Evolutionary conservation across 2,329 filamentous ascomycete genomes (phyloP).

Genomic region (Trichoderma citrinoviride): DNA sequence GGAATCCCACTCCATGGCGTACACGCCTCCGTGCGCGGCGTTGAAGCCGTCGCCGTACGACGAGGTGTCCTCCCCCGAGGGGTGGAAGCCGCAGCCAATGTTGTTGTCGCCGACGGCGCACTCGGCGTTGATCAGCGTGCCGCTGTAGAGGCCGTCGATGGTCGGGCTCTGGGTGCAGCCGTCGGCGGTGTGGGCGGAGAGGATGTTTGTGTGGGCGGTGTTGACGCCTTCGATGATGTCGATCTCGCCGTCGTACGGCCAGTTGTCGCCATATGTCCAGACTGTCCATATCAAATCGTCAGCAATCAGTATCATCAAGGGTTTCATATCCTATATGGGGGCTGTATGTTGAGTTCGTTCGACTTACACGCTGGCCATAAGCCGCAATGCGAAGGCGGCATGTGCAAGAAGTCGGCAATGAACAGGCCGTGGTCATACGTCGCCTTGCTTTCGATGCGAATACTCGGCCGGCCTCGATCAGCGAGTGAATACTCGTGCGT

Average conservation of each 20-base stretch:
- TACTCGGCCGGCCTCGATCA: constrained; percentile 51
- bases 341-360: too few species aligned
- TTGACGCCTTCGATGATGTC: constrained; percentile 72
- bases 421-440: constrained; percentile 65
- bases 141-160: constrained; percentile 28
- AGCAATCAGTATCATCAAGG: too few species aligned
- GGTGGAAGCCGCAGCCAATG: constrained; percentile 46
- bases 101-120: constrained; percentile 40
- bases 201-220: constrained; percentile 54
- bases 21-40: constrained; percentile 62
- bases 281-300: constrained; percentile 33
- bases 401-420: constrained; percentile 69
- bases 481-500: constrained; percentile 36
- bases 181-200: constrained; percentile 58
- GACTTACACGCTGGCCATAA: constrained; percentile 68
- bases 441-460: constrained; percentile 64
- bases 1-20: constrained; percentile 68
- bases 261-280: constrained; percentile 54
- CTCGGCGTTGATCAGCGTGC: constrained; percentile 33
- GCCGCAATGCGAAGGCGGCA: constrained; percentile 69
- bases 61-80: constrained; percentile 41
- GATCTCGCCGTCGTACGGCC: constrained; percentile 64
- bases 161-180: constrained; percentile 33
- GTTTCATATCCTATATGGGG: too few species aligned
- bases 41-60: constrained; percentile 67